These are phyloP conservation scores for Tagetes erecta DNA, from an alignment of 129 eudicot species.

Conservation along the genomic window DNA sequence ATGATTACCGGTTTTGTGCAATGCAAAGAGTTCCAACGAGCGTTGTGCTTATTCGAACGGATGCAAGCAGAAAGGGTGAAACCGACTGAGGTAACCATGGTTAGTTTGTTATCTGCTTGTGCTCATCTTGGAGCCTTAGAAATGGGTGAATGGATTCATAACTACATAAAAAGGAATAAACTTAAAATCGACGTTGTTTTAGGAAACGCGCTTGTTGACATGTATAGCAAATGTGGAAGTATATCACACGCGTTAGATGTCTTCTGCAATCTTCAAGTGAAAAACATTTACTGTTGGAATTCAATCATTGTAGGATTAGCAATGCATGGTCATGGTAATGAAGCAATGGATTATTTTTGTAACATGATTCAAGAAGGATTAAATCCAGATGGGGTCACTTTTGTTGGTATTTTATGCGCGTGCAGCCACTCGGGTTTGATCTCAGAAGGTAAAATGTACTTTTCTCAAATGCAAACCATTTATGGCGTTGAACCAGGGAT, in stretches of 20 bases:
- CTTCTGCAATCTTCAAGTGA: conserved; percentile 39
- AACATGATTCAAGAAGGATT: conserved; percentile 44
- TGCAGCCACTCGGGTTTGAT: conserved; percentile 59
- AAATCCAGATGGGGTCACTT: conserved; percentile 52
- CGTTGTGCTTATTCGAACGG: conserved; percentile 37
- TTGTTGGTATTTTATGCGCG: conserved; percentile 51
- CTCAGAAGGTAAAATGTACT: conserved; percentile 44
- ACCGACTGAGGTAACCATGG: conserved; percentile 63
- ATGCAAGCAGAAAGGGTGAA: conserved; percentile 51
- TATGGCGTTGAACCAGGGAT: conserved; percentile 53
- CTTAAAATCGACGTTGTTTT: conserved; percentile 43
- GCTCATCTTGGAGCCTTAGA: conserved; percentile 61
- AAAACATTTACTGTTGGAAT: conserved; percentile 59
- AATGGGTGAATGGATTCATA: conserved; percentile 56
- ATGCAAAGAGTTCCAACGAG: conserved; percentile 39
- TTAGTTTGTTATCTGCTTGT: conserved; percentile 49
- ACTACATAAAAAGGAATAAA: conserved; percentile 36
- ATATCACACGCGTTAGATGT: conserved; percentile 39
- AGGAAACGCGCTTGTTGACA: conserved; percentile 54
- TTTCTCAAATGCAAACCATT: conserved; percentile 40
- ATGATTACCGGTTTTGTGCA: conserved; percentile 57
- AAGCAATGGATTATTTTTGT: conserved; percentile 38
- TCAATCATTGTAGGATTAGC: conserved; percentile 52
- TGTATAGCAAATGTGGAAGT: conserved; percentile 62
- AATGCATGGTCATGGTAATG: conserved; percentile 50